Percentiles rank a stretch among this genome's conserved stretches.
Conservation (phyloP, 768 basidiomycete species). For the Naganishia kalamii region DNA sequence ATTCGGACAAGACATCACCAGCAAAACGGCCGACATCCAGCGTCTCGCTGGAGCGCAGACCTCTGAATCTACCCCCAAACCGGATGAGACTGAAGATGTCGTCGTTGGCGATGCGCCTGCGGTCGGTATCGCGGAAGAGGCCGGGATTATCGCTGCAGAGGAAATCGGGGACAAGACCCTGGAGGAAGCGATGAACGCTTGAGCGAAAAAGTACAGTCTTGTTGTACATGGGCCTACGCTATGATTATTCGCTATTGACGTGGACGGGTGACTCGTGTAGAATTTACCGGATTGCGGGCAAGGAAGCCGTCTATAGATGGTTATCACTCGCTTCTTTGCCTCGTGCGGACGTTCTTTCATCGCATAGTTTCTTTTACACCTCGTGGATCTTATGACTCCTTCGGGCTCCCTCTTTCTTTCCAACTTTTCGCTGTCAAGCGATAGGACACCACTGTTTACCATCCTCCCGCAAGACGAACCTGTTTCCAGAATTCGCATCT, state of each 20-base stretch:
- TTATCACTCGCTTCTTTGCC: too few relatives aligned
- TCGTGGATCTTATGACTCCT: too few relatives aligned
- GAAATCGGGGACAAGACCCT: constrained; percentile 19
- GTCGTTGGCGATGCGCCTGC: constrained; percentile 25
- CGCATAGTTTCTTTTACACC: too few relatives aligned
- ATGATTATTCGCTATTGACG: neutral
- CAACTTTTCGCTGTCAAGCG: neutral
- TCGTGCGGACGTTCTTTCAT: too few relatives aligned
- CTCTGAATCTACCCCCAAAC: constrained; percentile 6
- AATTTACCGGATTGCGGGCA: too few relatives aligned
- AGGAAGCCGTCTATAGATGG: too few relatives aligned
- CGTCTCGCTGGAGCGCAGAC: neutral
- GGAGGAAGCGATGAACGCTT: constrained; percentile 26
- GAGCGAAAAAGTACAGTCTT: neutral
- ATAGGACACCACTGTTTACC: neutral
- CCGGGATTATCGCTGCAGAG: neutral
- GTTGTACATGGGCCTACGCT: neutral
- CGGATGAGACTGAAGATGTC: constrained; percentile 21
- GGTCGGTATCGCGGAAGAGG: constrained; percentile 19
- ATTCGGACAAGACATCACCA: constrained; percentile 62
- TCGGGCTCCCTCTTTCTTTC: too few relatives aligned
- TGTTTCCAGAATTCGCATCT: constrained; percentile 18
- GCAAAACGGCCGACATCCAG: neutral
- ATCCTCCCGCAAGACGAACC: constrained; percentile 1
- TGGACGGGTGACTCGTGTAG: too few relatives aligned